A percentile compares a stretch with the other conserved stretches of the same genome.
Conservation (phyloP, 345 rosid genomes). For the Hibiscus tridactylites region DNA sequence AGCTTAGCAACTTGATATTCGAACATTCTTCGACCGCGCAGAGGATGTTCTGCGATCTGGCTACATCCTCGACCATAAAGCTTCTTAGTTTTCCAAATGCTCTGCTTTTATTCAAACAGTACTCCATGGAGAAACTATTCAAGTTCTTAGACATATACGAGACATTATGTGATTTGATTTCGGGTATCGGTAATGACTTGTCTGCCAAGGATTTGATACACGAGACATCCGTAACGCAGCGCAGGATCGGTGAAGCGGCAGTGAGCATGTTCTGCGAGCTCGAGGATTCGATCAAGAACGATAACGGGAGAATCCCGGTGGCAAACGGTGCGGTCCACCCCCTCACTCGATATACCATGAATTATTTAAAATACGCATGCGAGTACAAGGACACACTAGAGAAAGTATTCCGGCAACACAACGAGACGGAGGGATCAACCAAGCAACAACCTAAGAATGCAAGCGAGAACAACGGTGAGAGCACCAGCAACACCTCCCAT, state of each 20-base stretch:
- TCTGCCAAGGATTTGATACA: slow-evolving; percentile 23
- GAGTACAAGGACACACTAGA: slow-evolving; percentile 70
- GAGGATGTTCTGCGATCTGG: slow-evolving; percentile 37
- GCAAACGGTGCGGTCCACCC: slow-evolving; percentile 85
- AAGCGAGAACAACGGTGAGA: slow-evolving; percentile 10
- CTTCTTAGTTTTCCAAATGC: slow-evolving; percentile 64
- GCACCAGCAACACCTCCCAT: slow-evolving; percentile 23
- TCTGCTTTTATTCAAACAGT: slow-evolving; percentile 42
- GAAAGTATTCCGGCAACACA: slow-evolving; percentile 47
- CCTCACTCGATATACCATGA: slow-evolving; percentile 77
- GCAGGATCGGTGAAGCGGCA: slow-evolving; percentile 54
- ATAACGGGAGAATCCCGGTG: slow-evolving; percentile 51
- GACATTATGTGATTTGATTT: slow-evolving; percentile 40
- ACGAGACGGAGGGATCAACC: slow-evolving; percentile 8
- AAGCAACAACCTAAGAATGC: background rate
- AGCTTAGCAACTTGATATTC: slow-evolving; percentile 41
- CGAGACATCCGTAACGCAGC: slow-evolving; percentile 31
- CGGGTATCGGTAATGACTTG: slow-evolving; percentile 15
- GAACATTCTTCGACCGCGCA: slow-evolving; percentile 18
- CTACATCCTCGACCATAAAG: slow-evolving; percentile 33
- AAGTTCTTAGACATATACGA: slow-evolving; percentile 80
- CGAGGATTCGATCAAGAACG: slow-evolving; percentile 64
- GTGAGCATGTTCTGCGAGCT: slow-evolving; percentile 54
- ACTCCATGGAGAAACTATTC: slow-evolving; percentile 65
- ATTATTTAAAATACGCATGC: slow-evolving; percentile 64